Conservation (phyloP, 768 basidiomycete genomes). For the Collybiopsis luxurians region DNA sequence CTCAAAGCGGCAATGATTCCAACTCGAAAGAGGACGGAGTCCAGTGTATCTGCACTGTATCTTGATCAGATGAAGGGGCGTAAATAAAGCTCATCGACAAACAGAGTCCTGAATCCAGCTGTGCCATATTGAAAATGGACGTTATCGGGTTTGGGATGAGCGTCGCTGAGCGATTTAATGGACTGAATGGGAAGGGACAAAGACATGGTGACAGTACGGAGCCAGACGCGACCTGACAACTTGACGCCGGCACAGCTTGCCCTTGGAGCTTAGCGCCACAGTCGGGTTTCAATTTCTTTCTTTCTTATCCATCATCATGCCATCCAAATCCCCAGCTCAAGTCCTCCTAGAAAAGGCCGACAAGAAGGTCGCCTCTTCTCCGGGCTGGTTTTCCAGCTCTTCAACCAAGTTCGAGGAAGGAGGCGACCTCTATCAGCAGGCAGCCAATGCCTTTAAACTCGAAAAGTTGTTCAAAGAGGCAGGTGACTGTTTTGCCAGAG, state of each 20-base stretch:
- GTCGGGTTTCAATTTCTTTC: constrained; percentile 14
- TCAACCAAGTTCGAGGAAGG: constrained; percentile 91
- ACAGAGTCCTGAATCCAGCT: constrained; percentile 92
- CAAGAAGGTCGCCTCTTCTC: constrained; percentile 84
- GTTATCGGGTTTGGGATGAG: constrained; percentile 70
- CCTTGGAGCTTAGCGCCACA: not conserved
- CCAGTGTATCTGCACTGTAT: constrained; percentile 64
- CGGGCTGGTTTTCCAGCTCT: constrained; percentile 86
- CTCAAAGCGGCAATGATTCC: constrained; percentile 87
- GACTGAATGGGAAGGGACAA: constrained; percentile 33
- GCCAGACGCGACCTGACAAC: not conserved
- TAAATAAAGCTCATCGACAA: constrained; percentile 28
- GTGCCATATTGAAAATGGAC: constrained; percentile 87
- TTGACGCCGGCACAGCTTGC: not conserved
- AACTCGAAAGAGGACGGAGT: constrained; percentile 92
- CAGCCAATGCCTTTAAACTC: constrained; percentile 90
- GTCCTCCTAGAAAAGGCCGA: constrained; percentile 81
- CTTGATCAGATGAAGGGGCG: constrained; percentile 9
- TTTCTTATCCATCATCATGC: constrained; percentile 41
- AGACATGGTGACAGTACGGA: constrained; percentile 24
- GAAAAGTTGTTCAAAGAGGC: constrained; percentile 91
- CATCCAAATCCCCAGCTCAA: constrained; percentile 77
- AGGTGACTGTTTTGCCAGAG: constrained; percentile 88
- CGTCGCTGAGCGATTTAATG: constrained; percentile 49
- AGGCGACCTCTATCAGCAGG: constrained; percentile 92